Conservation (phyloP, 768 basidiomycete genomes). For the Auricularia heimuer region DNA sequence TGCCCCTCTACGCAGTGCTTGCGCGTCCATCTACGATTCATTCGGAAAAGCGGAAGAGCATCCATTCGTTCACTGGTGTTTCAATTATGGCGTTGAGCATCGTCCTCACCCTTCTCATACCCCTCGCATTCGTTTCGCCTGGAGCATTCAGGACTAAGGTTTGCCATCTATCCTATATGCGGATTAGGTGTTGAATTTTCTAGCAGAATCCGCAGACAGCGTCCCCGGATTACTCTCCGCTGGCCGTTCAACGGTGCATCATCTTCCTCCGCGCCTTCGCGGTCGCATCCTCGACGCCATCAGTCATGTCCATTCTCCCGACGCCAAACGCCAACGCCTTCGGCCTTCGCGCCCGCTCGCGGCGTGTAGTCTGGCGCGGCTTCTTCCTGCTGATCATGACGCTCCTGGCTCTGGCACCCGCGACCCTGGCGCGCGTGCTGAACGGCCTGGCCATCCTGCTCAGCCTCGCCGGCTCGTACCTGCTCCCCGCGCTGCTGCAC, state of each 20-base stretch:
- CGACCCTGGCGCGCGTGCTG: neutral
- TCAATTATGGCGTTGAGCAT: conserved; percentile 40
- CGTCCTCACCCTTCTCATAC: conserved; percentile 43
- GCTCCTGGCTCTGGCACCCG: neutral
- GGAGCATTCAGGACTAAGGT: conserved; percentile 30
- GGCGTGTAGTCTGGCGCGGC: conserved; percentile 25
- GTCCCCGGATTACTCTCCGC: conserved; percentile 40
- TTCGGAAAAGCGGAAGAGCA: conserved; percentile 32
- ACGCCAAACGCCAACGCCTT: conserved; percentile 30
- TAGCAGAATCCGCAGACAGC: conserved; percentile 28
- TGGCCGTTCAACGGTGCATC: conserved; percentile 44
- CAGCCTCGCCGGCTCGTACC: conserved; percentile 1
- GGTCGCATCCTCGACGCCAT: conserved; percentile 37
- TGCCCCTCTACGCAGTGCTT: conserved; percentile 1
- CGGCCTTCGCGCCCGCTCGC: conserved; percentile 38
- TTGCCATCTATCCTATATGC: conserved; percentile 5
- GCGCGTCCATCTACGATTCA: conserved; percentile 17
- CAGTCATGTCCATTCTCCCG: conserved; percentile 27
- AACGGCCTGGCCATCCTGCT: neutral
- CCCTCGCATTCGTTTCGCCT: conserved; percentile 43
- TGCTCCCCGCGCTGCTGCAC: conserved; percentile 53
- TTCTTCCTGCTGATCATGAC: conserved; percentile 52
- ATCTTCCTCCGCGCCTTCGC: conserved; percentile 33
- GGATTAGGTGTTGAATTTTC: conserved; percentile 8
- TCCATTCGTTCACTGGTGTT: conserved; percentile 49